These are phyloP conservation scores for Fraxinus ornus DNA, from an alignment of 305 asterid species.

Conservation along the genomic window DNA sequence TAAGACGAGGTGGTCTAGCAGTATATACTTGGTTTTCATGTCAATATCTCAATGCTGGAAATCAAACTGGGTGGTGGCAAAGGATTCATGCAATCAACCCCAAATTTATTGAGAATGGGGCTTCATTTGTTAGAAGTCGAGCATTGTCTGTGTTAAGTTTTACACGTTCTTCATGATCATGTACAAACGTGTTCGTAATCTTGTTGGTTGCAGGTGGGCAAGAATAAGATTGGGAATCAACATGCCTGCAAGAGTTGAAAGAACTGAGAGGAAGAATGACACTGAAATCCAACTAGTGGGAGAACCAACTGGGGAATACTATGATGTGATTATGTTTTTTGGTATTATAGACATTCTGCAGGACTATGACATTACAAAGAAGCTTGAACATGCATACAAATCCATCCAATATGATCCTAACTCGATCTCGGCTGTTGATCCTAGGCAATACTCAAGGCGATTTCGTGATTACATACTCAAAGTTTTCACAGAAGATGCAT, in stretches of 20 bases:
- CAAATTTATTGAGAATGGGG: background rate
- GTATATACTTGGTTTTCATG: background rate
- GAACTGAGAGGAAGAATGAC: constrained; percentile 64
- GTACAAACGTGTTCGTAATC: background rate
- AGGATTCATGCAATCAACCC: background rate
- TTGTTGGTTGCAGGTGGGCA: constrained; percentile 51
- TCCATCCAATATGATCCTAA: constrained; percentile 90
- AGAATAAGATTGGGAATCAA: constrained; percentile 70
- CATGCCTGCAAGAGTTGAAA: constrained; percentile 89
- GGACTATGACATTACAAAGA: constrained; percentile 91
- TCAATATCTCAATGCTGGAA: background rate
- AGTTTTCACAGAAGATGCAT: constrained; percentile 78
- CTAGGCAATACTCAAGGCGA: constrained; percentile 74
- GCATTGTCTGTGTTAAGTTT: background rate
- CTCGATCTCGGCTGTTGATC: constrained; percentile 93
- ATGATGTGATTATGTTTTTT: constrained; percentile 76
- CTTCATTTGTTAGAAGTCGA: background rate
- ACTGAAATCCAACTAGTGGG: constrained; percentile 53
- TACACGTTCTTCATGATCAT: background rate
- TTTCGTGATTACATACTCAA: constrained; percentile 79
- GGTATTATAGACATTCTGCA: constrained; percentile 94
- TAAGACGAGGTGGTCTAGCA: background rate
- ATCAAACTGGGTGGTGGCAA: background rate
- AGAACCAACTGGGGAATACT: constrained; percentile 84
- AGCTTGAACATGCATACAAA: constrained; percentile 92